Conservation (phyloP, 2,329 filamentous ascomycete species). For the Cladosporium sp. region DNA sequence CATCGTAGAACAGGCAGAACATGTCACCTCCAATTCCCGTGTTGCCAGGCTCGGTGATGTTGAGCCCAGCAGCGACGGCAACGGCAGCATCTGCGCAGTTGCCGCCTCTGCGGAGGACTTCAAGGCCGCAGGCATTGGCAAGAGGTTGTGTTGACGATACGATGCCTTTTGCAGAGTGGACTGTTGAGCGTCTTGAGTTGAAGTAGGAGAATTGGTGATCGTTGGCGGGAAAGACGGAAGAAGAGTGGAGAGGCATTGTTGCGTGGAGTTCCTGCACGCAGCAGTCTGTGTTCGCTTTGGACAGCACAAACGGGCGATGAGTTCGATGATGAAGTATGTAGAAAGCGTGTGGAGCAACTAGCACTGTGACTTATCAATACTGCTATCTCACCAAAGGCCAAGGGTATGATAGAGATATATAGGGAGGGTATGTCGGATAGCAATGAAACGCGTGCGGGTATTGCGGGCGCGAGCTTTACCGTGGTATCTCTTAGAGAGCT, state of each 20-base stretch:
- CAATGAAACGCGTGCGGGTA: constrained; percentile 1
- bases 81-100: constrained; percentile 97
- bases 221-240: constrained; percentile 43
- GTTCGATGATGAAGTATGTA: too few species aligned
- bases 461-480: constrained; percentile 1
- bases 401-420: not conserved
- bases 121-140: constrained; percentile 79
- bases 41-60: constrained; percentile 85
- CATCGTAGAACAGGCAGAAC: constrained; percentile 91
- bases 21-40: constrained; percentile 96
- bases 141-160: constrained; percentile 85
- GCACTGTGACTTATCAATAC: constrained; percentile 5
- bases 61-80: constrained; percentile 84
- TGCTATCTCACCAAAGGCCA: not conserved
- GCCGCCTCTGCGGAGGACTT: constrained; percentile 77
- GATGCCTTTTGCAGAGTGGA: constrained; percentile 89
- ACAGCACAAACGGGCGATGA: not conserved
- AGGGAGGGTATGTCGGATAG: not conserved
- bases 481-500: not conserved
- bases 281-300: not conserved
- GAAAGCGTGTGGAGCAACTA: not conserved
- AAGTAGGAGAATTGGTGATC: constrained; percentile 56
- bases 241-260: constrained; percentile 44
- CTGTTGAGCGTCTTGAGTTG: constrained; percentile 77
- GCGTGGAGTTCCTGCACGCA: not conserved